Conservation (phyloP, 1,284 basidiomycete species). For the Apiotrichum mycotoxinovorans region DNA sequence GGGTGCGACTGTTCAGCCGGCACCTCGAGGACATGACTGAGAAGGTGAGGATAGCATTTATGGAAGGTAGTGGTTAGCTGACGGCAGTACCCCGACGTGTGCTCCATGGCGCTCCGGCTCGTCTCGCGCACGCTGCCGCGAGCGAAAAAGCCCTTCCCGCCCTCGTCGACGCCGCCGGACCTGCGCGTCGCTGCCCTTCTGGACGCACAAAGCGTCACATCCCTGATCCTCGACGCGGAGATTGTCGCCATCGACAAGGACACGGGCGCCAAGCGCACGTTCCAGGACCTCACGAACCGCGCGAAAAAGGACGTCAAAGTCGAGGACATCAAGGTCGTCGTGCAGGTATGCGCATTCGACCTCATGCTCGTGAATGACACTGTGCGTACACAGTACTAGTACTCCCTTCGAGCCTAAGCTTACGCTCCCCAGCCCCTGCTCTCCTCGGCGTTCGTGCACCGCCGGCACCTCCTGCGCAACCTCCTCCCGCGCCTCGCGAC, state of each 20-base stretch:
- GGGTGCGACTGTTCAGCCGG: constrained; percentile 71
- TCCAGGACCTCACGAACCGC: constrained; percentile 91
- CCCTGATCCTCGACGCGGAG: constrained; percentile 93
- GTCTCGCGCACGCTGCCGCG: constrained; percentile 18
- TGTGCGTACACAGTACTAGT: constrained; percentile 53
- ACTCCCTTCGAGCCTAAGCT: neutral
- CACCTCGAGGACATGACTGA: constrained; percentile 90
- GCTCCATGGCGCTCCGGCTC: constrained; percentile 55
- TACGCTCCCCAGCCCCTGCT: constrained; percentile 62
- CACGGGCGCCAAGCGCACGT: constrained; percentile 81
- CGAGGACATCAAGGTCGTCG: constrained; percentile 91
- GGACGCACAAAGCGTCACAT: constrained; percentile 51
- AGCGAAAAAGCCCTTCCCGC: constrained; percentile 24
- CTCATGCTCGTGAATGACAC: constrained; percentile 90
- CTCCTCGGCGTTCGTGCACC: constrained; percentile 65
- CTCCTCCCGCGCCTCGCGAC: constrained; percentile 53
- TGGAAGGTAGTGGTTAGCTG: neutral
- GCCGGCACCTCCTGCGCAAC: constrained; percentile 63
- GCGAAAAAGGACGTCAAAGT: constrained; percentile 97
- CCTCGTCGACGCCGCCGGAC: constrained; percentile 27
- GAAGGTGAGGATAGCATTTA: constrained; percentile 52
- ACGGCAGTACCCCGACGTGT: constrained; percentile 73
- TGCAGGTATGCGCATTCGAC: constrained; percentile 95
- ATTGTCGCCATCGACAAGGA: constrained; percentile 91
- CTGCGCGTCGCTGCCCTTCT: constrained; percentile 32